phyloP scores from a whole-genome alignment of 805 yeast genomes.

The Candida argentea region DNA sequence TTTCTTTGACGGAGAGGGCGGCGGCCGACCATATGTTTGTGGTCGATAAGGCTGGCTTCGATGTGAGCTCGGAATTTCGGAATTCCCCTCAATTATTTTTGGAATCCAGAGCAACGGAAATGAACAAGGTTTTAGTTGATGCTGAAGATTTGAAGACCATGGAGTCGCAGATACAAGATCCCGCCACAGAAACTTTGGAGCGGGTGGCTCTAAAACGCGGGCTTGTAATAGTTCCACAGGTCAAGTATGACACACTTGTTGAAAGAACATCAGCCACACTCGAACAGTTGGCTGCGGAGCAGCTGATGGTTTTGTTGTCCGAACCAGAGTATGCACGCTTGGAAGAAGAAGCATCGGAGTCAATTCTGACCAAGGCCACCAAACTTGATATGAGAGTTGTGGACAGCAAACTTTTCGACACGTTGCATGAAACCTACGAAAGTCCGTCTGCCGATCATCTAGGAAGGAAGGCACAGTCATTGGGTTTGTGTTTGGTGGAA shows the following conservation, averaged over 20 bases:
- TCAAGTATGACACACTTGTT: constrained; percentile 2
- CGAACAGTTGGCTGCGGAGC: constrained; percentile 1
- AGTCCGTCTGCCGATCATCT: constrained; percentile 7
- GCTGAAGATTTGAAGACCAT: background rate
- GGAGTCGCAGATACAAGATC: constrained; percentile 5
- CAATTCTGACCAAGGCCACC: constrained; percentile 10
- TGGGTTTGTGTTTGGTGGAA: constrained; percentile 3
- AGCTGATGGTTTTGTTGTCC: constrained; percentile 2
- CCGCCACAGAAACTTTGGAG: constrained; percentile 5
- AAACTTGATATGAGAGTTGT: constrained; percentile 10
- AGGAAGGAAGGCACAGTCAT: constrained; percentile 3
- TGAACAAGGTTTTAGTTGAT: background rate
- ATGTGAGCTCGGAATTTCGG: too few species aligned
- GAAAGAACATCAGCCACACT: constrained; percentile 5
- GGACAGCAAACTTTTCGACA: constrained; percentile 9
- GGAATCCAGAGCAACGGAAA: background rate
- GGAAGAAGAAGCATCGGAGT: constrained; percentile 29
- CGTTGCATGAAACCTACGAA: constrained; percentile 5
- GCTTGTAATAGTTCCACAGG: constrained; percentile 3
- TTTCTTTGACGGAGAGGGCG: background rate
- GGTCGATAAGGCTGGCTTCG: background rate
- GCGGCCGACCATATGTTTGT: background rate
- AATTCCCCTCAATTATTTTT: background rate
- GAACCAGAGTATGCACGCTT: constrained; percentile 26
- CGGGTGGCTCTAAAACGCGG: constrained; percentile 2